Evolutionary conservation across 352 stramenopile genomes (phyloP), one percentile per base, ranked within the genome.

Genomic region (Pilasporangium apinafurcum): DNA sequence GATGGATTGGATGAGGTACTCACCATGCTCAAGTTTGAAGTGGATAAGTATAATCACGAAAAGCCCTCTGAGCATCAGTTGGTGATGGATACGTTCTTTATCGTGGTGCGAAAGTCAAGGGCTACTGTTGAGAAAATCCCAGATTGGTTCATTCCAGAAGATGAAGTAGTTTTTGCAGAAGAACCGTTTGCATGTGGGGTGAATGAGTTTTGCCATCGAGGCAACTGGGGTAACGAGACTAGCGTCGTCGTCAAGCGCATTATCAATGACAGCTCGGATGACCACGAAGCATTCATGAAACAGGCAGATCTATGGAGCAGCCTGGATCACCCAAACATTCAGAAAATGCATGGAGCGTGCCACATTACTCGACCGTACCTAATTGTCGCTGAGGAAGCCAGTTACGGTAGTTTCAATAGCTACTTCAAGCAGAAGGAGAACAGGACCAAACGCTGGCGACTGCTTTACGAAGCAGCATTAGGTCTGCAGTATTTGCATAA

Each of bases 401-500:
- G 44, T 22, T 46, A 63, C 16, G 65, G 65, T 0, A 69, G 75
- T 47, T 56, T 81, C 7, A 62, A 59, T 26, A 32, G 48, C 16
- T 79, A 59, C 37, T 65, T 83, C 9, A 18, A 16, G 27, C 27
- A 16, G 3, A n/a, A 24, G 1, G 28, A 27, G 2, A 22, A 26
- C 3, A 8, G 28, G 7, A 18, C 36, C 3, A 17, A 3, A 8
- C 14, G 37, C 21, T 53, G 45, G 45, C 36, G 21, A 27, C 16
- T 26, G 10, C 14, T 53, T 16, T 44, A 38, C 22, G 35, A 65
- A 33, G 29, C 63, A 13, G 41, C 55, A 7, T 25, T 39, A 3
- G 66, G 46, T 4, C 48, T 96, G 9, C 71, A 75, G 18, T 95
- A 94, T 59, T 28, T 72, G 7, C 66, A 77, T 32, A 42, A 45